These are phyloP conservation scores for Serendipita sp. DNA, from an alignment of 768 basidiomycete genomes.

Conservation along the genomic window DNA sequence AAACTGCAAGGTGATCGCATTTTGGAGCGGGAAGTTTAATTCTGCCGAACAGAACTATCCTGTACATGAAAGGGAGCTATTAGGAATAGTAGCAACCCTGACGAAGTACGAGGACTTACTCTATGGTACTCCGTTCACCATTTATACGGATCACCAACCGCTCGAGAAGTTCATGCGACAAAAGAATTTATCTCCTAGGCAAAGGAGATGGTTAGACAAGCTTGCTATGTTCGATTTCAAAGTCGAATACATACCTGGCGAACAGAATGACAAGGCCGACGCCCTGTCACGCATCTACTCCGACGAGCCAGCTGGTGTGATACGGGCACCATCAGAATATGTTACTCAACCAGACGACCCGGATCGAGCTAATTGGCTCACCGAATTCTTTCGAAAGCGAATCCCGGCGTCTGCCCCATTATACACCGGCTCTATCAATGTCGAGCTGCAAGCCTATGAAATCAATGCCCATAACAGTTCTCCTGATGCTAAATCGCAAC, in stretches of 20 bases:
- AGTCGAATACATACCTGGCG: constrained; percentile 2
- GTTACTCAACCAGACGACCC: neutral
- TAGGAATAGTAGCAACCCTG: constrained; percentile 6
- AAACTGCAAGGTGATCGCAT: constrained; percentile 17
- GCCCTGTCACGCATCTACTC: constrained; percentile 15
- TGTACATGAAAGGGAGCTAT: constrained; percentile 6
- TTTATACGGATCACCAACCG: constrained; percentile 8
- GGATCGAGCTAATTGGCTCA: neutral
- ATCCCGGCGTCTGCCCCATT: neutral
- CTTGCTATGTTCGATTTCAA: constrained; percentile 6
- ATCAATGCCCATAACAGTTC: too few species aligned
- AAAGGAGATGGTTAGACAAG: constrained; percentile 4
- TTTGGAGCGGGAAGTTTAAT: constrained; percentile 13
- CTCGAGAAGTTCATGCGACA: constrained; percentile 6
- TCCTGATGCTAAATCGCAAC: too few species aligned
- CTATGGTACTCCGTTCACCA: neutral
- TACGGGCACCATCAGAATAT: constrained; percentile 15
- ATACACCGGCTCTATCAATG: neutral
- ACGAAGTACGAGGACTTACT: neutral
- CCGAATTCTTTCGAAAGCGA: neutral
- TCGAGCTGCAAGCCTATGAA: too few species aligned
- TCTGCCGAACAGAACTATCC: constrained; percentile 9
- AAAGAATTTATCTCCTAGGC: neutral
- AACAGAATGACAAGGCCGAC: constrained; percentile 8
- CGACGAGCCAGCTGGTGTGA: constrained; percentile 13